Evolutionary conservation across 352 stramenopile genomes (phyloP).

Genomic region (Globisporangium okanoganense): DNA sequence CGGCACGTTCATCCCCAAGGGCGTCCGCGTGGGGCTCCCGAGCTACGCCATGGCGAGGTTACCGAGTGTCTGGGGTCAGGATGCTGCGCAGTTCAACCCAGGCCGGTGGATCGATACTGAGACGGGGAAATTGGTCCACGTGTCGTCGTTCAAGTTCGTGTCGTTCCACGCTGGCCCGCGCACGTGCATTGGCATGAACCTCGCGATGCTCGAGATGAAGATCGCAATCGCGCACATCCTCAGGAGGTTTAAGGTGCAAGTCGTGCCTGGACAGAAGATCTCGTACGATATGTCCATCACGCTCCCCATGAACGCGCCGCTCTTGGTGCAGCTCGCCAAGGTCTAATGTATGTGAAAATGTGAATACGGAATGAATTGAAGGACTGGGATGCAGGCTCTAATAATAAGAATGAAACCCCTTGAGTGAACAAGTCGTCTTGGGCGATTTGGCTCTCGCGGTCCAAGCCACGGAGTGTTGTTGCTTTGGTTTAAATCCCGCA

Average conservation of each 20-base stretch:
- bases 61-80: constrained; percentile 53
- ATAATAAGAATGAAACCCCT: constrained; percentile 5
- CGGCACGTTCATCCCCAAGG: constrained; percentile 56
- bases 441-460: not conserved
- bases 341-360: not conserved
- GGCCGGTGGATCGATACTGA: constrained; percentile 52
- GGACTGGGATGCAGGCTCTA: not conserved
- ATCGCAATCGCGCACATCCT: constrained; percentile 31
- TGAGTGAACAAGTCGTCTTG: not conserved
- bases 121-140: constrained; percentile 25
- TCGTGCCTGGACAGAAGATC: constrained; percentile 11
- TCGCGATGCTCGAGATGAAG: constrained; percentile 53
- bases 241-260: constrained; percentile 25
- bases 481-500: not conserved
- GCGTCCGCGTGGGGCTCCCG: constrained; percentile 41
- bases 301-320: constrained; percentile 15
- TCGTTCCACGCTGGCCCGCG: constrained; percentile 54
- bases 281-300: constrained; percentile 22
- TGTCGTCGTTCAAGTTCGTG: constrained; percentile 42
- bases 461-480: not conserved
- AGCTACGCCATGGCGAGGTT: constrained; percentile 52
- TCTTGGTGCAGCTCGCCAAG: not conserved
- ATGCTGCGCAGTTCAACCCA: constrained; percentile 41
- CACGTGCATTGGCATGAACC: constrained; percentile 42
- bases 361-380: not conserved